Percentiles rank a stretch among this genome's conserved stretches.
These are phyloP conservation scores for Stephania cephalantha DNA, from an alignment of 164 flowering plant species.

Conservation along the genomic window DNA sequence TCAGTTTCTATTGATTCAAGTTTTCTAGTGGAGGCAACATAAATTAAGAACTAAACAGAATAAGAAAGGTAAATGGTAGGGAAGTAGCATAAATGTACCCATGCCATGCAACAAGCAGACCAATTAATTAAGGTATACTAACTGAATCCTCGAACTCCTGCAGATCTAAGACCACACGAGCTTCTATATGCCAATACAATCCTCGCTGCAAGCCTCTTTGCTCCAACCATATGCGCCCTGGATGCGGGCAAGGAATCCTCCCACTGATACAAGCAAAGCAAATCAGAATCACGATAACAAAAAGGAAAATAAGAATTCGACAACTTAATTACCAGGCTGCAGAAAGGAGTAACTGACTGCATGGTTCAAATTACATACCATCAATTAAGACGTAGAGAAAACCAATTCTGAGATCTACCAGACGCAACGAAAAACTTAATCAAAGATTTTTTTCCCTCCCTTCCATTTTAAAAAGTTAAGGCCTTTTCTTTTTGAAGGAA, in stretches of 20 bases:
- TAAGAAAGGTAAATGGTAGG: background rate
- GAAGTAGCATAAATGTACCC: background rate
- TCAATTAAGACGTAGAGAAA: background rate
- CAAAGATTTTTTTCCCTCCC: no score
- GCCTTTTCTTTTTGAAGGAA: no score
- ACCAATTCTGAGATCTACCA: no score
- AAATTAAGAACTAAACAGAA: no score
- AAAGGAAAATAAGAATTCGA: background rate
- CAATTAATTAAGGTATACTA: conserved; percentile 11
- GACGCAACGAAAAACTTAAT: no score
- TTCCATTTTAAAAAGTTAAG: no score
- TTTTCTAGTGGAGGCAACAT: no score
- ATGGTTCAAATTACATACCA: background rate
- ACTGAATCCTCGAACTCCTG: conserved; percentile 61
- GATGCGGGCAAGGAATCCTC: conserved; percentile 87
- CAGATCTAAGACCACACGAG: conserved; percentile 93
- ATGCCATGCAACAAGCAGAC: background rate
- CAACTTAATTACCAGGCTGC: background rate
- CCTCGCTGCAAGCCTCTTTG: conserved; percentile 91
- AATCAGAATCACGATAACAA: background rate
- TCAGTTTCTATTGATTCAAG: no score
- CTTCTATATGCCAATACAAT: conserved; percentile 95
- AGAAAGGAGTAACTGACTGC: background rate
- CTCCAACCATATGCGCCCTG: conserved; percentile 93
- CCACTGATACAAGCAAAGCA: conserved; percentile 35